Evolutionary conservation across 768 basidiomycete species (phyloP), one percentile per base, ranked within the genome.

Genomic region (Trametes meyenii): DNA sequence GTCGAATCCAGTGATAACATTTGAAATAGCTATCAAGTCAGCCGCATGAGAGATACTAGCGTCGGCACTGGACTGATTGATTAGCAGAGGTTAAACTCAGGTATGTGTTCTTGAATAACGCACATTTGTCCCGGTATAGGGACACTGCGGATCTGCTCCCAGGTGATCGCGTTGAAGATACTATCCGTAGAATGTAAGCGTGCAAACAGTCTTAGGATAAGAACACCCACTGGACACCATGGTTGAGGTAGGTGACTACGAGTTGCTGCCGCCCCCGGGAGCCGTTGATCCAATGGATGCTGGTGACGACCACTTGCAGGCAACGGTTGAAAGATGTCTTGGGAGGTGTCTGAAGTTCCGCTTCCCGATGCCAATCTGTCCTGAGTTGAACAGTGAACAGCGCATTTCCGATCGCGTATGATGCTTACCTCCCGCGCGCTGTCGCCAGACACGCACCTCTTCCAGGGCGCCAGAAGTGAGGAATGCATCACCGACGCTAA

Each of bases 1-100:
- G 19, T 60, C 59, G 19, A 60, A 60, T n/a, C 59, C 59, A 17
- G 29, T 19, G 0, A 55, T n/a, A 4, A 63, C 21, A n/a, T 63
- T 63, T 2, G 62, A 58, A 2, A 63, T 39, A 3, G 57, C 62
- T 4, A 63, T n/a, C 8, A 29, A 33, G 8, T 44, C 19, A 11
- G 13, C 36, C 11, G 58, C 52, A 0, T 16, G 16, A 4, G 57
- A 50, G 2, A 63, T 23, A 29, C 57, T 54, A 1, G 57, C 36
- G 26, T 63, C 55, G 16, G 56, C 62, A n/a, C 62, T 63, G 46
- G 12, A 2, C n/a, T 21, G 16, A 35, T 19, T 1, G 45, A 40
- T 14, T 16, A 16, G 1, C 33, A 23, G 14, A 19, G 5, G 19
- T 0, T n/a, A 50, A 10, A n/a, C 46, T 42, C 19, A 40, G 52